Evolutionary conservation across 148 eudicot genomes (phyloP).

Genomic region (Hydrangea macrophylla): DNA sequence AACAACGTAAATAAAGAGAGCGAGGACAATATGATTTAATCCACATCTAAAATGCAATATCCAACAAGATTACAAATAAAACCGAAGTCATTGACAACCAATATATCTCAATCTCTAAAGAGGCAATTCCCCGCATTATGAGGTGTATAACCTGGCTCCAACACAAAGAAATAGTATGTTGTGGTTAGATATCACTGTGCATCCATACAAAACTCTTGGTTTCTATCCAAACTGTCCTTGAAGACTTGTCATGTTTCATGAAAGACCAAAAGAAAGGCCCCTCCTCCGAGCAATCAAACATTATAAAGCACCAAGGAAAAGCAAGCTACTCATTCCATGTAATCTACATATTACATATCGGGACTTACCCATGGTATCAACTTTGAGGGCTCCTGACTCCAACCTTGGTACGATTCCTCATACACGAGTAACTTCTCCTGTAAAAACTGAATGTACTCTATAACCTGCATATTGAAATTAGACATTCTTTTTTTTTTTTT

Average conservation of each 20-base stretch:
- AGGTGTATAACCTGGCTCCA: no score
- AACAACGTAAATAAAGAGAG: neutral
- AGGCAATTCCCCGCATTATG: no score
- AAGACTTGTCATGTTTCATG: neutral
- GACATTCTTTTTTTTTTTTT: no score
- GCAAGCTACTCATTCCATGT: neutral
- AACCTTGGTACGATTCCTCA: conserved; percentile 70
- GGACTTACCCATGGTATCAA: conserved; percentile 66
- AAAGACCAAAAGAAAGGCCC: neutral
- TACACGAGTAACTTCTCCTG: conserved; percentile 71
- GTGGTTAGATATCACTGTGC: neutral
- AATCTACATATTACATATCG: neutral
- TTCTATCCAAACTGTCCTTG: neutral
- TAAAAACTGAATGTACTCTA: conserved; percentile 77
- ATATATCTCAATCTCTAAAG: no score
- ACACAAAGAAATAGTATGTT: neutral
- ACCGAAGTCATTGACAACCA: no score
- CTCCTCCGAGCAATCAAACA: neutral
- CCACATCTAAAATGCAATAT: neutral
- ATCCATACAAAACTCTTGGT: neutral
- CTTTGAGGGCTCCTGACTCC: conserved; percentile 70
- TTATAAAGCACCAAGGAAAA: neutral
- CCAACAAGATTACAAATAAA: neutral
- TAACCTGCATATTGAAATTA: conserved; percentile 71
- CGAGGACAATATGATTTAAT: neutral